Percentiles rank a stretch among this genome's conserved stretches.
phyloP scores from a whole-genome alignment of 345 rosid species.

The Hypericum androsaemum region DNA sequence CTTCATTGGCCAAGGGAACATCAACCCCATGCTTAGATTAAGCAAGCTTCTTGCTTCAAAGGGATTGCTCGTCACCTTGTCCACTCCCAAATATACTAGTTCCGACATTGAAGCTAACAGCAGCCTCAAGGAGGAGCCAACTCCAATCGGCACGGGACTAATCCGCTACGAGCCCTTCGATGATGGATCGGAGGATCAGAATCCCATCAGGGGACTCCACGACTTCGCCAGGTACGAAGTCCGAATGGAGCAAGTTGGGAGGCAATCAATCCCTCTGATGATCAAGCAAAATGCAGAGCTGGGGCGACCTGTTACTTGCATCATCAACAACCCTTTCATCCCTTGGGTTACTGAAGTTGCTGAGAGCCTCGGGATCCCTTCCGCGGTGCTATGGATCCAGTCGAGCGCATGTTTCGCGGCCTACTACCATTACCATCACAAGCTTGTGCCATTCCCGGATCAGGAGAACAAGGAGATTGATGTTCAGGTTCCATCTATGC shows the following conservation, averaged over 20 bases:
- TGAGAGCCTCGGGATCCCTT: conserved; percentile 53
- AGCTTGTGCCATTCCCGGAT: conserved; percentile 45
- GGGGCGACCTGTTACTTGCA: conserved; percentile 62
- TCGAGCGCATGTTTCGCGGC: conserved; percentile 68
- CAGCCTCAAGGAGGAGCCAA: conserved; percentile 30
- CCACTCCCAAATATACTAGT: conserved; percentile 39
- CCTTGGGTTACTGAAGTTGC: conserved; percentile 87
- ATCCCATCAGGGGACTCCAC: conserved; percentile 21
- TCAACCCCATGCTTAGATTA: conserved; percentile 70
- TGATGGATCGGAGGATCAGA: conserved; percentile 51
- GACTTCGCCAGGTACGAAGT: conserved; percentile 27
- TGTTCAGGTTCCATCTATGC: conserved; percentile 64
- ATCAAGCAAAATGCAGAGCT: conserved; percentile 34
- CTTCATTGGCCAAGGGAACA: conserved; percentile 79
- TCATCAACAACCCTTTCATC: conserved; percentile 73
- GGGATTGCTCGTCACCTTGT: conserved; percentile 66
- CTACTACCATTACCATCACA: conserved; percentile 54
- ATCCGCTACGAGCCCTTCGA: conserved; percentile 4
- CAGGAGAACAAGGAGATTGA: conserved; percentile 40
- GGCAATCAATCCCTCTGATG: conserved; percentile 35
- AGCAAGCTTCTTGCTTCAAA: conserved; percentile 71
- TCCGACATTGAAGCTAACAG: conserved; percentile 31
- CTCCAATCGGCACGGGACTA: conserved; percentile 54
- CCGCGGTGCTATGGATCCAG: conserved; percentile 88
- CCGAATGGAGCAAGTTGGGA: conserved; percentile 48